These are phyloP conservation scores for Pseudozyma sp. DNA, from an alignment of 1,284 basidiomycete genomes.

Conservation along the genomic window DNA sequence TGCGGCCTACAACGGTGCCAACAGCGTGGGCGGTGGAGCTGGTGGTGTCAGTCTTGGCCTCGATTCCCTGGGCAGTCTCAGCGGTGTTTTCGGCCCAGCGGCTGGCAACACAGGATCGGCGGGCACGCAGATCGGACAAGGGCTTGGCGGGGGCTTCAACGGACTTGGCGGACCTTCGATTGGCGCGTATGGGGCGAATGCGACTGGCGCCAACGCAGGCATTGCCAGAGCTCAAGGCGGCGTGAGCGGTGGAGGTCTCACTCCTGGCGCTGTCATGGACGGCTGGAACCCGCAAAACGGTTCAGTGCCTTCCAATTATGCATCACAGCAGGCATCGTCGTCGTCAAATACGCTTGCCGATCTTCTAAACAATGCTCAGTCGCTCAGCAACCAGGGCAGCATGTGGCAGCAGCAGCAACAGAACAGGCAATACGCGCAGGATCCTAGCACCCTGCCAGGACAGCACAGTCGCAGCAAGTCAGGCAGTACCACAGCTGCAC, in stretches of 20 bases:
- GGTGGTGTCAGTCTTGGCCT: slow-evolving; percentile 37
- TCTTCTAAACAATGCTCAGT: slow-evolving; percentile 12
- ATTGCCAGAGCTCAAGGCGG: slow-evolving; percentile 1
- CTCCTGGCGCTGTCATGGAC: slow-evolving; percentile 21
- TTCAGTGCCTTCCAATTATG: slow-evolving; percentile 16
- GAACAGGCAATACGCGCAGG: background rate
- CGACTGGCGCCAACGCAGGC: slow-evolving; percentile 2
- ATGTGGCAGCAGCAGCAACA: slow-evolving; percentile 28
- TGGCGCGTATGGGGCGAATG: slow-evolving; percentile 12
- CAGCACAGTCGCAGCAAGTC: slow-evolving; percentile 4
- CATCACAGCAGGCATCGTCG: slow-evolving; percentile 6
- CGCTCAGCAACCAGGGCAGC: slow-evolving; percentile 9
- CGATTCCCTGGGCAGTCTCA: slow-evolving; percentile 31
- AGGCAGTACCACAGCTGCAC: background rate
- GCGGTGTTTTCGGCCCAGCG: slow-evolving; percentile 18
- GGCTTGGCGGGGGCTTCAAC: slow-evolving; percentile 41
- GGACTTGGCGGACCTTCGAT: slow-evolving; percentile 33
- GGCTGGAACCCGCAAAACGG: slow-evolving; percentile 30
- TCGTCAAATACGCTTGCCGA: slow-evolving; percentile 26
- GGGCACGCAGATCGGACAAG: slow-evolving; percentile 21
- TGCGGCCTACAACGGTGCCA: slow-evolving; percentile 38
- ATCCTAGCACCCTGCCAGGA: background rate
- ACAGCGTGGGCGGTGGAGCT: slow-evolving; percentile 31
- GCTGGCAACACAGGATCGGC: background rate
- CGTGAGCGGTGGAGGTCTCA: slow-evolving; percentile 9